Percentiles rank a stretch among this genome's conserved stretches.
These are phyloP conservation scores for Phytophthora quininea DNA, from an alignment of 352 stramenopile genomes.

Conservation along the genomic window DNA sequence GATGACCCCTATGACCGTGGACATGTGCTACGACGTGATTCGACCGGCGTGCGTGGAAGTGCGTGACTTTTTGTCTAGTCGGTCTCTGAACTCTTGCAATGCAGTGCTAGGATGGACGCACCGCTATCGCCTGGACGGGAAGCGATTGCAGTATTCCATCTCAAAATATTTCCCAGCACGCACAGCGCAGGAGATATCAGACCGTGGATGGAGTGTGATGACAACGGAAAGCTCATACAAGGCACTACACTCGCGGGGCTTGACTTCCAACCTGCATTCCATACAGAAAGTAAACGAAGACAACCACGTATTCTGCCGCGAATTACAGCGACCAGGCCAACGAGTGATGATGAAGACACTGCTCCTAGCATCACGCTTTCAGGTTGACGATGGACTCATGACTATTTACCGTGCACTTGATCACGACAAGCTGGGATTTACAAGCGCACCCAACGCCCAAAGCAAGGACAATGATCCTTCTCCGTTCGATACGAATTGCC, in stretches of 20 bases:
- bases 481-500: slow-evolving; percentile 9
- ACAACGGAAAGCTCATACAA: slow-evolving; percentile 36
- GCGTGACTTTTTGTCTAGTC: slow-evolving; percentile 31
- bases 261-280: slow-evolving; percentile 35
- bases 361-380: slow-evolving; percentile 44
- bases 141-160: slow-evolving; percentile 43
- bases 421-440: slow-evolving; percentile 29
- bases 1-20: slow-evolving; percentile 30
- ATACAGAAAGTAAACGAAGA: slow-evolving; percentile 45
- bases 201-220: slow-evolving; percentile 46
- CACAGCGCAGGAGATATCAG: slow-evolving; percentile 29
- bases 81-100: slow-evolving; percentile 30
- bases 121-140: slow-evolving; percentile 31
- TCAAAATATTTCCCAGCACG: slow-evolving; percentile 38
- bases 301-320: slow-evolving; percentile 43
- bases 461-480: neutral
- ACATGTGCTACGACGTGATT: slow-evolving; percentile 45
- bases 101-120: slow-evolving; percentile 49
- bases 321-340: slow-evolving; percentile 33
- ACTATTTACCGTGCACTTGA: slow-evolving; percentile 48
- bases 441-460: slow-evolving; percentile 8
- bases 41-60: slow-evolving; percentile 33
- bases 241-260: slow-evolving; percentile 37
- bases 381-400: slow-evolving; percentile 38
- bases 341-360: slow-evolving; percentile 39